These are phyloP conservation scores for Zopfia rhizophila DNA, from an alignment of 2,329 filamentous ascomycete species.

Conservation along the genomic window DNA sequence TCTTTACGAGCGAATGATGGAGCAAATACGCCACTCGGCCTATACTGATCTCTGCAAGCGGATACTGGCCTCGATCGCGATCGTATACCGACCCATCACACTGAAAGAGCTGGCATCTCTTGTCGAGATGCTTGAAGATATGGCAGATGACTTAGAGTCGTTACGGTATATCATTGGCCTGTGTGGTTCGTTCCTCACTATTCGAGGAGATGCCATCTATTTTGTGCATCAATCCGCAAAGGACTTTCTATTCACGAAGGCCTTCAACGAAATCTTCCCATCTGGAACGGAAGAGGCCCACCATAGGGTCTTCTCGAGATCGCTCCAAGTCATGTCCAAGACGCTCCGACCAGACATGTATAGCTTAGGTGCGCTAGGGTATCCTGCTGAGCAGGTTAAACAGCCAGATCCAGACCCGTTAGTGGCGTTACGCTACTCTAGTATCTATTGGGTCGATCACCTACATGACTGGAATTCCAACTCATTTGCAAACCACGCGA, in stretches of 20 bases:
- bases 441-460: no score
- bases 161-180: constrained; percentile 38
- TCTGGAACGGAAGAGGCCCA: constrained; percentile 25
- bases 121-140: constrained; percentile 17
- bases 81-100: constrained; percentile 50
- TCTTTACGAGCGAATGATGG: constrained; percentile 54
- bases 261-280: constrained; percentile 38
- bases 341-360: no score
- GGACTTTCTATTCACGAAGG: constrained; percentile 48
- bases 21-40: constrained; percentile 36
- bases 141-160: constrained; percentile 16
- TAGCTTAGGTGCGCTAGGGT: no score
- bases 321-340: no score
- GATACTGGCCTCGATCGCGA: constrained; percentile 46
- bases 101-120: constrained; percentile 47
- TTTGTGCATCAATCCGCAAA: constrained; percentile 58
- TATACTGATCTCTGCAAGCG: constrained; percentile 43
- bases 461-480: no score
- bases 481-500: no score
- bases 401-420: no score
- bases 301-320: no score
- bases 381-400: no score
- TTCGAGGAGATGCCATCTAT: constrained; percentile 3
- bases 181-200: constrained; percentile 46
- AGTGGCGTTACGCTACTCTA: no score